These are phyloP conservation scores for Xylariales sp. DNA, from an alignment of 2,329 filamentous ascomycete genomes.

Conservation along the genomic window DNA sequence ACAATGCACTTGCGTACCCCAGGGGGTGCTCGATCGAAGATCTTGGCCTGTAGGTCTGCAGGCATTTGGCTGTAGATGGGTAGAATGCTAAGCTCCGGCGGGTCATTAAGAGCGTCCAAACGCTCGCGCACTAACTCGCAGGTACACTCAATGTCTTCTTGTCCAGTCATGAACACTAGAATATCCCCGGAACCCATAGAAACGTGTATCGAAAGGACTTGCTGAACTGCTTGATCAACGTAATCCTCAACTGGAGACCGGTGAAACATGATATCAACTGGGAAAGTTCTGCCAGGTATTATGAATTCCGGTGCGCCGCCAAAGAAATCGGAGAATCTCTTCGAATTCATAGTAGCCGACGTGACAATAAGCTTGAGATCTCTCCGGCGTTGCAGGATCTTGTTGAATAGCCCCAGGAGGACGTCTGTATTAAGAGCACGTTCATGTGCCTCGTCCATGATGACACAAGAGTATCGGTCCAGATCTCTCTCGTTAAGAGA, in stretches of 20 bases:
- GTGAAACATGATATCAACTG: constrained; percentile 95
- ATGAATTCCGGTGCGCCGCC: constrained; percentile 96
- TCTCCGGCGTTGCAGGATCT: constrained; percentile 87
- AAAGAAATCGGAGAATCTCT: constrained; percentile 95
- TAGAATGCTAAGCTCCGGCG: constrained; percentile 91
- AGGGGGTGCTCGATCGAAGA: constrained; percentile 90
- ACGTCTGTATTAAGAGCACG: constrained; percentile 96
- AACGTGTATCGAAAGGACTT: constrained; percentile 94
- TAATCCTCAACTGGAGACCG: constrained; percentile 97
- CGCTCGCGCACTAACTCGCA: constrained; percentile 93
- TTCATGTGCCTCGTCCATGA: constrained; percentile 99
- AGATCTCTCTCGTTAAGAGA: constrained; percentile 92
- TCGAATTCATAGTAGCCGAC: constrained; percentile 98
- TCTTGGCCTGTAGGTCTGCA: constrained; percentile 95
- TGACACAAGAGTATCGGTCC: constrained; percentile 96
- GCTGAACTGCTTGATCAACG: constrained; percentile 95
- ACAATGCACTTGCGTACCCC: constrained; percentile 98
- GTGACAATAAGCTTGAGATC: constrained; percentile 98
- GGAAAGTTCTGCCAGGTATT: constrained; percentile 95
- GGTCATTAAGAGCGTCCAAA: constrained; percentile 89
- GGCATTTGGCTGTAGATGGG: constrained; percentile 99
- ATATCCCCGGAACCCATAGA: constrained; percentile 95
- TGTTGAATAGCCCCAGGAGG: constrained; percentile 97
- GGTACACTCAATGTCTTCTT: constrained; percentile 97
- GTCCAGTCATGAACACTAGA: constrained; percentile 98